Conservation (phyloP, 345 rosid genomes). For the Linum usitatissimum region DNA sequence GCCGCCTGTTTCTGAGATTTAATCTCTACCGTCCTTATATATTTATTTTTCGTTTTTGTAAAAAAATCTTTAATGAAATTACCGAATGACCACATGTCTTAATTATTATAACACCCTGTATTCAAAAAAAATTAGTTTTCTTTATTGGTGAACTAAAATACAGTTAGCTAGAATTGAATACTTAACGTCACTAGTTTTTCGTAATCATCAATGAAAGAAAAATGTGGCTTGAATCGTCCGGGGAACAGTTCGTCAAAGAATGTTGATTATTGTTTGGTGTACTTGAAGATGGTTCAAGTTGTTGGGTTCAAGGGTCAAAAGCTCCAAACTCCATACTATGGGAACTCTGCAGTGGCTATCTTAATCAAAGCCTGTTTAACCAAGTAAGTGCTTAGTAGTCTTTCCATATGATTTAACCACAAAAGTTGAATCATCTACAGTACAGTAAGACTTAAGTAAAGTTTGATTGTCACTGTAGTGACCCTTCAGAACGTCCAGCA, state of each 20-base stretch:
- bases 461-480: slow-evolving; percentile 7
- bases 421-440: neutral
- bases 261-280: neutral
- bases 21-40: too few relatives aligned
- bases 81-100: too few relatives aligned
- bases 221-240: neutral
- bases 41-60: too few relatives aligned
- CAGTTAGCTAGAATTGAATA: neutral
- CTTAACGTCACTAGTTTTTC: neutral
- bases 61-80: too few relatives aligned
- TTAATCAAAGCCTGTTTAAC: slow-evolving; percentile 10
- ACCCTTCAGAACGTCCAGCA: slow-evolving; percentile 15
- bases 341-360: slow-evolving; percentile 18
- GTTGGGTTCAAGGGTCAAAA: slow-evolving; percentile 17
- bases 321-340: slow-evolving; percentile 16
- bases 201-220: neutral
- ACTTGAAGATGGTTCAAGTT: slow-evolving; percentile 12
- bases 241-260: neutral
- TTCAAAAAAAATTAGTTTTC: too few relatives aligned
- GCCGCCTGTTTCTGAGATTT: too few relatives aligned
- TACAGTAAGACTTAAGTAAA: neutral
- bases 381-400: slow-evolving; percentile 10
- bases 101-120: too few relatives aligned
- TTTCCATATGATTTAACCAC: neutral
- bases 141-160: neutral